These are phyloP conservation scores for Tetrapisispora namnaoensis DNA, from an alignment of 805 yeast genomes.

Conservation along the genomic window DNA sequence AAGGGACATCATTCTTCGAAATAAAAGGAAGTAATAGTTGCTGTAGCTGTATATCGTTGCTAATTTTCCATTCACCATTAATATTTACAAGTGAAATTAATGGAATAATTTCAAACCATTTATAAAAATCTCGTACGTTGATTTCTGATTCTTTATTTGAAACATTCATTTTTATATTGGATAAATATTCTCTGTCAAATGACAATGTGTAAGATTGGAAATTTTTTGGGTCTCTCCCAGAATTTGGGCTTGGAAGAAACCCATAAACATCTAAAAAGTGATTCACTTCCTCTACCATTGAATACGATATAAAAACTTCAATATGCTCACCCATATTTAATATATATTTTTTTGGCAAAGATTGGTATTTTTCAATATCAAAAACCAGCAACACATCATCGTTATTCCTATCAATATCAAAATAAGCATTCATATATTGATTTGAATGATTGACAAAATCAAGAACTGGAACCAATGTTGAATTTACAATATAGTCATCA, in stretches of 20 bases:
- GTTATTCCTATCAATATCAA: conserved; percentile 44
- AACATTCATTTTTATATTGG: neutral
- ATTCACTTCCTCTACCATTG: conserved; percentile 35
- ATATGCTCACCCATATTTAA: conserved; percentile 12
- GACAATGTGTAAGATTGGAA: conserved; percentile 11
- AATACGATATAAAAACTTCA: conserved; percentile 39
- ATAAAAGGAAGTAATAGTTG: neutral
- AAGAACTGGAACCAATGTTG: conserved; percentile 53
- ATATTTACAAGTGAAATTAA: conserved; percentile 31
- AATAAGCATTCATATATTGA: conserved; percentile 39
- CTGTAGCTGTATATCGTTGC: neutral
- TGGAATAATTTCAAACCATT: conserved; percentile 32
- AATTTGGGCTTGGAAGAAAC: conserved; percentile 31
- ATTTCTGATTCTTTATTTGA: neutral
- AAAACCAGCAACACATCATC: conserved; percentile 34
- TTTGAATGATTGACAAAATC: conserved; percentile 60
- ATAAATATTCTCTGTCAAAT: conserved; percentile 12
- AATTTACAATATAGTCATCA: conserved; percentile 38
- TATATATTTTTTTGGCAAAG: neutral
- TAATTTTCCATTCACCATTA: conserved; percentile 9
- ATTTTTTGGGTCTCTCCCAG: conserved; percentile 5
- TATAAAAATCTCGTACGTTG: conserved; percentile 23
- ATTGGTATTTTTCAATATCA: conserved; percentile 7
- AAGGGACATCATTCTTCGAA: neutral
- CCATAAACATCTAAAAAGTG: conserved; percentile 37